phyloP scores from a whole-genome alignment of 1,284 basidiomycete species.

The Ustilago cynodontis region DNA sequence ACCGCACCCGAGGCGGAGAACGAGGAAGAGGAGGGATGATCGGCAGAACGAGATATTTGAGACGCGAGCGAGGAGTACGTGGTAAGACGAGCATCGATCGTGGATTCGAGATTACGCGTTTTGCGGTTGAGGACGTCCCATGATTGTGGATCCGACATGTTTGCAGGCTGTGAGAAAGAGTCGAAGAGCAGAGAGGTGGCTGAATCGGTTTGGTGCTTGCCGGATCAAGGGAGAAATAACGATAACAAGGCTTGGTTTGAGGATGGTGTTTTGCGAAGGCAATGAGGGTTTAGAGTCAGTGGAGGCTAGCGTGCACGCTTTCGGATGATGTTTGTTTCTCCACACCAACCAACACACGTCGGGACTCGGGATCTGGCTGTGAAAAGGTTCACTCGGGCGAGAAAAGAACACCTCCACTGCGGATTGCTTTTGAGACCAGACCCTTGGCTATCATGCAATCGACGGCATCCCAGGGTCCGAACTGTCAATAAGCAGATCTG shows the following conservation, averaged over 20 bases:
- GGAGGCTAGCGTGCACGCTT: neutral
- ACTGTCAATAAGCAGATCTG: neutral
- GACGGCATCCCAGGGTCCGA: neutral
- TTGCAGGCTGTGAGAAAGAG: neutral
- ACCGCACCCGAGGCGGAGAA: conserved; percentile 4
- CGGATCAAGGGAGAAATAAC: neutral
- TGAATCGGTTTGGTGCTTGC: neutral
- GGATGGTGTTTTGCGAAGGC: neutral
- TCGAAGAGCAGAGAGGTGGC: no score
- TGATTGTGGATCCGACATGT: conserved; percentile 13
- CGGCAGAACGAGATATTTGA: conserved; percentile 75
- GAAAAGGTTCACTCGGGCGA: neutral
- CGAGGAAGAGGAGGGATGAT: conserved; percentile 20
- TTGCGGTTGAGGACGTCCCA: conserved; percentile 79
- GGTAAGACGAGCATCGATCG: conserved; percentile 89
- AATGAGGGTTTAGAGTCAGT: neutral
- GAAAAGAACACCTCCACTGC: neutral
- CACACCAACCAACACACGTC: neutral
- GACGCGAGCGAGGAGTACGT: conserved; percentile 87
- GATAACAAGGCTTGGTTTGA: no score
- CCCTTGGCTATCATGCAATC: neutral
- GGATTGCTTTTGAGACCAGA: neutral
- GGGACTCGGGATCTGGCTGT: neutral
- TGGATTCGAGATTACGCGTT: conserved; percentile 88
- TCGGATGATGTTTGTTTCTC: neutral